Base-by-base conservation (phyloP, 2,329 filamentous ascomycete species). In the Aspergillus neotritici region DNA sequence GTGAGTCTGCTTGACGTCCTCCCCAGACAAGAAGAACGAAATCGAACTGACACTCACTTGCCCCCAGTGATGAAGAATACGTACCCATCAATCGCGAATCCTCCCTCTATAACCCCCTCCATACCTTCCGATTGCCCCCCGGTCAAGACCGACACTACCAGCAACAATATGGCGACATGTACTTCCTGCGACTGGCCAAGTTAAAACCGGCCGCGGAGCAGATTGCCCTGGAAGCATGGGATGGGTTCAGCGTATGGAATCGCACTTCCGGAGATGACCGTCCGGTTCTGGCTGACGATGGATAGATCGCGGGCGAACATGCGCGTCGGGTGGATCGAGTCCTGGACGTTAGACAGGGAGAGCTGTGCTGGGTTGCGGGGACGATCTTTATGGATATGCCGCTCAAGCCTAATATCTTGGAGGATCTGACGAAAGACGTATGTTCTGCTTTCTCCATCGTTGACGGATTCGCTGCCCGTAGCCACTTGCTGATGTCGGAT, bases 321-420 rank as follows among this genome's bases (percentile, higher is more conserved):
- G 87, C 87, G 9, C 78, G 77, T 54, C 80, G 77, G 52, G 89
- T 94, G 12, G 87, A 96, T 28, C 78, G 93, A 54, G 93, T 98
- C 47, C 77, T 98, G 25, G 91, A 98, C 68, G 93, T 98, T 40
- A 82, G 91, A 48, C 93, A 97, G 71, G 93, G 93, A 50, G 83
- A 96, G 69, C 73, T 97, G 30, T 97, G 91, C 70, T 98, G 91
- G 89, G 86, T 98, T 12, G 78, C 84, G 0, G 93, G 94, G 12
- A 98, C 93, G 0, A 82, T 97, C 28, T 98, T 94, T 65, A 94
- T 97, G 85, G 88, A 97, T 51, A 90, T 98, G 87, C 80, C 86
- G 2, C 68, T 96, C 58, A 98, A 98, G 70, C 93, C 94, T 1
- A 94, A 94, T 61, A 91, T 98, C 63, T 72, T 98, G 29, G 90